Evolutionary conservation across 2,329 filamentous ascomycete species (phyloP).

Genomic region (Setomelanomma holmii): DNA sequence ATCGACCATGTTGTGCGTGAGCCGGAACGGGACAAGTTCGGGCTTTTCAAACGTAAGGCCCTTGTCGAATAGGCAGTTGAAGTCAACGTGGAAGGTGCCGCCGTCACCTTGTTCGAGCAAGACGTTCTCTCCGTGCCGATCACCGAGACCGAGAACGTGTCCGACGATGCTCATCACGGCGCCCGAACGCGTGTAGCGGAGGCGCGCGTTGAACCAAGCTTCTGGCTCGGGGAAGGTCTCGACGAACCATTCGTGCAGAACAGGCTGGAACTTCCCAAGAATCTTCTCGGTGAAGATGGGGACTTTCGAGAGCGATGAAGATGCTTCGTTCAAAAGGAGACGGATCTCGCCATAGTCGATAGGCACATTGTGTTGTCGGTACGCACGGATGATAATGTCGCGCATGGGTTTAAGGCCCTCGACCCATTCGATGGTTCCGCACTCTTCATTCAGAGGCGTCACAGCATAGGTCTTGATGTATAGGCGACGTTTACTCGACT

Average conservation of each 20-base stretch:
- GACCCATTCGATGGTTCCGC: constrained; percentile 98
- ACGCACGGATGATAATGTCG: constrained; percentile 83
- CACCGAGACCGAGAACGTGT: constrained; percentile 89
- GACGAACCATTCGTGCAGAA: constrained; percentile 94
- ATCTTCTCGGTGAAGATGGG: constrained; percentile 74
- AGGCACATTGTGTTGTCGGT: constrained; percentile 74
- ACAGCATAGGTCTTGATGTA: constrained; percentile 94
- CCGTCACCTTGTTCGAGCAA: constrained; percentile 93
- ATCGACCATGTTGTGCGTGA: constrained; percentile 98
- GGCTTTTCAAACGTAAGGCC: constrained; percentile 94
- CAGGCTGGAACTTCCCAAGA: constrained; percentile 76
- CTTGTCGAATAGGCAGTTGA: constrained; percentile 99
- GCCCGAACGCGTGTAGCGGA: constrained; percentile 90
- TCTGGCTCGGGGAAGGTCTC: constrained; percentile 93
- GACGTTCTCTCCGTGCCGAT: constrained; percentile 97
- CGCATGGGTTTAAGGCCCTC: constrained; percentile 93
- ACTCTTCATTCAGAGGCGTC: constrained; percentile 95
- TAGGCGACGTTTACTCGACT: constrained; percentile 86
- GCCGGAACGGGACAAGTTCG: constrained; percentile 91
- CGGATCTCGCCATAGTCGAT: constrained; percentile 69
- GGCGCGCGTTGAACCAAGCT: constrained; percentile 86
- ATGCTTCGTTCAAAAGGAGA: constrained; percentile 70
- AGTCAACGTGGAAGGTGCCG: constrained; percentile 96
- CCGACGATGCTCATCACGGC: constrained; percentile 99
- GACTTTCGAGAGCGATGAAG: constrained; percentile 67